phyloP scores from a whole-genome alignment of 1,284 basidiomycete genomes.

The Phenoliferia sp. region DNA sequence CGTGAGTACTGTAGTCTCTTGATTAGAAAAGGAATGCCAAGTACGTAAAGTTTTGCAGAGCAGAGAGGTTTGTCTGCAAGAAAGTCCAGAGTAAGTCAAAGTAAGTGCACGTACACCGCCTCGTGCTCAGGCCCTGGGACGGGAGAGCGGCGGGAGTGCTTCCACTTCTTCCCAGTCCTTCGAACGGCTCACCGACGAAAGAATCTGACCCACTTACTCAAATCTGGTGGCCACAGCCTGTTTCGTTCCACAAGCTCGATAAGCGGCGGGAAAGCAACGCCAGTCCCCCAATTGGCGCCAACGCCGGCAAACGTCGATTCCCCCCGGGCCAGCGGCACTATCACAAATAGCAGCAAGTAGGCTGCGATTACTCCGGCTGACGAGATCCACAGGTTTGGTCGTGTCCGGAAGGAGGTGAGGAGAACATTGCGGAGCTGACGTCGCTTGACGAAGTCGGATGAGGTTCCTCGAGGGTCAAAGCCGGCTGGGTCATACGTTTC shows the following conservation, averaged over 20 bases:
- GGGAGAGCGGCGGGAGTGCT: neutral
- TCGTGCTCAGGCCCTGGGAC: neutral
- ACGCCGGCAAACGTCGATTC: too few relatives aligned
- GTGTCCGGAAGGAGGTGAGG: too few relatives aligned
- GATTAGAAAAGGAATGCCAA: neutral
- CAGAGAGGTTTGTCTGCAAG: conserved; percentile 15
- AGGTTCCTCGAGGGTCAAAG: too few relatives aligned
- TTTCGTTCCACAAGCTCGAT: conserved; percentile 7
- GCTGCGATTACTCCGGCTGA: too few relatives aligned
- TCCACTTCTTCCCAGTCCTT: neutral
- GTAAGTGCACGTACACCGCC: too few relatives aligned
- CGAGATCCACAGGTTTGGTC: too few relatives aligned
- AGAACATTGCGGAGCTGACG: too few relatives aligned
- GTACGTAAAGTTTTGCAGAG: conserved; percentile 18
- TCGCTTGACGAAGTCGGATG: too few relatives aligned
- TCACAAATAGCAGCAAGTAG: too few relatives aligned
- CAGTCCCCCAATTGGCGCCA: too few relatives aligned
- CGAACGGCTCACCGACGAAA: neutral
- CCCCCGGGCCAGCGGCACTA: too few relatives aligned
- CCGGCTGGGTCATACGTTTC: too few relatives aligned
- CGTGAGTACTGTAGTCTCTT: neutral
- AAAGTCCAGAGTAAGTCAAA: neutral
- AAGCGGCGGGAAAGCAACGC: conserved; percentile 10
- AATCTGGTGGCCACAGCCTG: conserved; percentile 23
- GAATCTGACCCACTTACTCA: neutral